Conservation (phyloP, 2,329 filamentous ascomycete genomes). For the Piedraia hortae region DNA sequence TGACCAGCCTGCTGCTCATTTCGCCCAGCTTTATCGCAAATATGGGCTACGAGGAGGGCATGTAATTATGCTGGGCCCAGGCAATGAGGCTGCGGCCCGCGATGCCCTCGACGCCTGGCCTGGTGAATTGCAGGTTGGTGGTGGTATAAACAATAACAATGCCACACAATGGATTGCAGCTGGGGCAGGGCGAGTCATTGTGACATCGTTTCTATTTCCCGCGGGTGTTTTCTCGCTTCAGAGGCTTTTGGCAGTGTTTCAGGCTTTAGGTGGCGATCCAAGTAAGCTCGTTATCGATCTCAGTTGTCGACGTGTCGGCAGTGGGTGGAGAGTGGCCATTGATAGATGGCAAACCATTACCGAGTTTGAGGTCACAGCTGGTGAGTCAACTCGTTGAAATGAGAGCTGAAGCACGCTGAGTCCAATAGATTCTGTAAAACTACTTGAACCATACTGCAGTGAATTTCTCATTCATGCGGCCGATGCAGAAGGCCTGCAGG, state of each 20-base stretch:
- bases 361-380: slow-evolving; percentile 75
- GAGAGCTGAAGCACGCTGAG: no score
- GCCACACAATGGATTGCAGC: slow-evolving; percentile 61
- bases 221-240: slow-evolving; percentile 52
- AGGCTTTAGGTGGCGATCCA: slow-evolving; percentile 44
- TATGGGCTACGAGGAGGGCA: slow-evolving; percentile 53
- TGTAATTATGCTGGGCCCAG: slow-evolving; percentile 86
- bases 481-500: slow-evolving; percentile 82
- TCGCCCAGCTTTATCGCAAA: slow-evolving; percentile 54
- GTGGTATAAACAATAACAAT: slow-evolving; percentile 73
- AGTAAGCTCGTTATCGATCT: slow-evolving; percentile 78
- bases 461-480: slow-evolving; percentile 95
- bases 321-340: slow-evolving; percentile 90
- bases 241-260: slow-evolving; percentile 46
- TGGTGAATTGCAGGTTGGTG: slow-evolving; percentile 59
- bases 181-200: slow-evolving; percentile 84
- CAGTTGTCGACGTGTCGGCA: slow-evolving; percentile 52
- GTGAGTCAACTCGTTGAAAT: slow-evolving; percentile 18
- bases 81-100: slow-evolving; percentile 53
- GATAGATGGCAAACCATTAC: slow-evolving; percentile 98
- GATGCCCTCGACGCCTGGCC: slow-evolving; percentile 61
- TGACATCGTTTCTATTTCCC: slow-evolving; percentile 87
- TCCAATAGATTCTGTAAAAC: slow-evolving; percentile 43
- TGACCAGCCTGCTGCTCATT: slow-evolving; percentile 52
- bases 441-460: slow-evolving; percentile 71